These are phyloP conservation scores for Trichoderma hamatum DNA, from an alignment of 2,329 filamentous ascomycete species.

Conservation along the genomic window DNA sequence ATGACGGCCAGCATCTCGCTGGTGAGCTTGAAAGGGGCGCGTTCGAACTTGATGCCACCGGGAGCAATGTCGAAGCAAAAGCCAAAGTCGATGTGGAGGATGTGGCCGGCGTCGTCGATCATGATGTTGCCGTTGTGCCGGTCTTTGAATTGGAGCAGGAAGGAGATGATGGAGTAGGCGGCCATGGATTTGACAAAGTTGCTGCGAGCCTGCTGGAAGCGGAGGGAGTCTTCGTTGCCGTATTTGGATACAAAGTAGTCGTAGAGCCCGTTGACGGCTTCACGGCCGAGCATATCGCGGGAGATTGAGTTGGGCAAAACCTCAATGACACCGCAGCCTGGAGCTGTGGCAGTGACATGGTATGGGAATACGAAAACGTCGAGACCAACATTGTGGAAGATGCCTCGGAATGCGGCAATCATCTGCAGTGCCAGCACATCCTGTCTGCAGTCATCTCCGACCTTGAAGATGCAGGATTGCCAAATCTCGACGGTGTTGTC, in stretches of 20 bases:
- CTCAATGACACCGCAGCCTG: conserved; percentile 97
- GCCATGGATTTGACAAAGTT: conserved; percentile 99
- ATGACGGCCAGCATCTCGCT: conserved; percentile 99
- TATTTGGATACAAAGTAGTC: conserved; percentile 99
- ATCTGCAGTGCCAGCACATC: conserved; percentile 96
- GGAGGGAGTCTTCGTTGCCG: conserved; percentile 90
- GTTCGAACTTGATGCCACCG: conserved; percentile 95
- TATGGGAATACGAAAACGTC: conserved; percentile 98
- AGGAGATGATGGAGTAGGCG: conserved; percentile 95
- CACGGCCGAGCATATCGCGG: conserved; percentile 96
- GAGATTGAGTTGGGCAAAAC: conserved; percentile 97
- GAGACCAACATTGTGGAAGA: conserved; percentile 91
- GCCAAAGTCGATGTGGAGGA: conserved; percentile 97
- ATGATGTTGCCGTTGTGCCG: conserved; percentile 99
- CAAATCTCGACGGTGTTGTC: conserved; percentile 82
- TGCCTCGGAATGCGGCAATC: conserved; percentile 95
- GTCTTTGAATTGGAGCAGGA: conserved; percentile 97
- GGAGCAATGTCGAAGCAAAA: conserved; percentile 99
- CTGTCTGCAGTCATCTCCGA: conserved; percentile 96
- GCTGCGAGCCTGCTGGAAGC: conserved; percentile 90
- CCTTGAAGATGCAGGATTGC: conserved; percentile 99
- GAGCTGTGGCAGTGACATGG: conserved; percentile 94
- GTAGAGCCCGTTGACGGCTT: conserved; percentile 96
- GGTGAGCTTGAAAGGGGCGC: conserved; percentile 97
- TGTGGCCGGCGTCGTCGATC: conserved; percentile 96